These are phyloP conservation scores for Pontederia crassipes DNA, from an alignment of 176 grass and related monocot species.

Conservation along the genomic window DNA sequence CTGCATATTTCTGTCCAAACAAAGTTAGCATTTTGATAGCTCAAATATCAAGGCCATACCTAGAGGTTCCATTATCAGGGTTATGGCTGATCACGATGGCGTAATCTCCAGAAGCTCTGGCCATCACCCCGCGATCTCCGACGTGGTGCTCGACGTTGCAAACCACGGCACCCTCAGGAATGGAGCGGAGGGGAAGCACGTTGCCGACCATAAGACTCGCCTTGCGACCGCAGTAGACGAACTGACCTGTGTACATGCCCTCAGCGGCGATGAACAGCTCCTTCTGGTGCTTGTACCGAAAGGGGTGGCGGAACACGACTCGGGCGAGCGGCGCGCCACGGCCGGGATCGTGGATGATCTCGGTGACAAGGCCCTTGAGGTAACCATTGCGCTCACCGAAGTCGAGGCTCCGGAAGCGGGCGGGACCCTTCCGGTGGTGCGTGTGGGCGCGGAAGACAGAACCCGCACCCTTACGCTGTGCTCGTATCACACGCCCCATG, in stretches of 20 bases:
- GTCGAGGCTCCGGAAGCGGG: conserved; percentile 78
- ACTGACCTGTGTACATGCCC: conserved; percentile 94
- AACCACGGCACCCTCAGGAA: conserved; percentile 79
- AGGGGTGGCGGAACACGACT: conserved; percentile 87
- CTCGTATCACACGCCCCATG: conserved; percentile 92
- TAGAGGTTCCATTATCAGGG: conserved; percentile 79
- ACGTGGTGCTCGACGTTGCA: conserved; percentile 97
- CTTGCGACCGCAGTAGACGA: conserved; percentile 87
- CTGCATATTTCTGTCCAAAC: background rate
- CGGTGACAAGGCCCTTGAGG: conserved; percentile 79
- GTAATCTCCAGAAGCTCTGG: conserved; percentile 66
- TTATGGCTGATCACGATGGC: conserved; percentile 93
- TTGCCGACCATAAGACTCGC: conserved; percentile 74
- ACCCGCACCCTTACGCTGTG: conserved; percentile 89
- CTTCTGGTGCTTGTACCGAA: conserved; percentile 93
- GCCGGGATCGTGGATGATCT: conserved; percentile 83
- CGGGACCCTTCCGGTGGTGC: conserved; percentile 94
- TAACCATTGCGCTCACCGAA: conserved; percentile 96
- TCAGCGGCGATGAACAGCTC: conserved; percentile 89
- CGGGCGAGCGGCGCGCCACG: conserved; percentile 79
- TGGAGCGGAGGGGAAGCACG: conserved; percentile 58
- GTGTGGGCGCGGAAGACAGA: conserved; percentile 92
- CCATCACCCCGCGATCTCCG: conserved; percentile 75
- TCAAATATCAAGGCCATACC: conserved; percentile 8
- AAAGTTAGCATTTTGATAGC: background rate